Evolutionary conservation across 768 basidiomycete species (phyloP), one percentile per base, ranked within the genome.

Genomic region (Lyophyllum decastes): DNA sequence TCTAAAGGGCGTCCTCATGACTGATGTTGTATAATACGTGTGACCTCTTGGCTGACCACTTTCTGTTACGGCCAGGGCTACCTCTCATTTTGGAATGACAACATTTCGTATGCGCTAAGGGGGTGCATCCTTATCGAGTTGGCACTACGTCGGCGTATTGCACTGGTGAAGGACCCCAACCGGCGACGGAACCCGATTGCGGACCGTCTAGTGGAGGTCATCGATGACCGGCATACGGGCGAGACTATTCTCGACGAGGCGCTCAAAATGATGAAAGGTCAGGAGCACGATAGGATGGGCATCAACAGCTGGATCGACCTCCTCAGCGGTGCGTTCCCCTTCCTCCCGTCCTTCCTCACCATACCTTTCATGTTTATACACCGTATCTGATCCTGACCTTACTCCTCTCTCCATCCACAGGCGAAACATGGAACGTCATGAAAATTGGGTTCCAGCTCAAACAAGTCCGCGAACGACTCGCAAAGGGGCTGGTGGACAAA

Each of bases 371-470:
- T n/a, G n/a, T n/a, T n/a, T n/a, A n/a, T 6, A 33, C 30, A 5
- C 30, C 22, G 21, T 48, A 22, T 8, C 52, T 46, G 10, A 54
- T 22, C 19, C 21, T n/a, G n/a, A 10, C 34, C 34, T n/a, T 44
- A n/a, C n/a, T n/a, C n/a, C n/a, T n/a, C 30, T 5, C 30, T 30
- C 30, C 30, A 10, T n/a, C 25, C 17, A 7, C 68, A 98, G 95
- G 96, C 54, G 96, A 99, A 77, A 98, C 96, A 48, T 99, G 96
- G 96, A 99, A 98, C 73, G 95, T 99, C 8, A 94, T 98, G 89
- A 98, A 98, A 76, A 98, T 99, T 54, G 95, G 95, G 22, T 99
- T 94, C 75, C 96, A 99, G 73, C 87, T 99, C 47, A 98, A 98
- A 73, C 96, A 98, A 75, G 96, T 98, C 40, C 89, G 96, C 46